Evolutionary conservation across 305 asterid species (phyloP).

Genomic region (Withania somnifera): DNA sequence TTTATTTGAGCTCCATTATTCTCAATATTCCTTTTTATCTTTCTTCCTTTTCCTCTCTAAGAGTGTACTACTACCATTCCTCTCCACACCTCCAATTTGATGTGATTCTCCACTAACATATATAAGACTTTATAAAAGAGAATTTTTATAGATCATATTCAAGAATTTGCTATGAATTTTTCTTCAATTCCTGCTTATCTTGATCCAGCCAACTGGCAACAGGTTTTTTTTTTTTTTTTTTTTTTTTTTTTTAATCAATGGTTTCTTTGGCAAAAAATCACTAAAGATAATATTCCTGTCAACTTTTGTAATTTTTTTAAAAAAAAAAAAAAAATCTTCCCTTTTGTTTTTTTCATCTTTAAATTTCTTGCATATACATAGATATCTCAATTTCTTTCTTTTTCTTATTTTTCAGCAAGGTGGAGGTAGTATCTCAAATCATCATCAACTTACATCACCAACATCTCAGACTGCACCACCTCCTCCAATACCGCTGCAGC

Average conservation of each 20-base stretch:
- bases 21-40: slow-evolving; percentile 35
- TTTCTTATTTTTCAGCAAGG: slow-evolving; percentile 20
- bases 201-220: slow-evolving; percentile 99
- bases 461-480: slow-evolving; percentile 16
- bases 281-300: slow-evolving; percentile 49
- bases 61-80: too few species aligned
- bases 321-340: slow-evolving; percentile 4
- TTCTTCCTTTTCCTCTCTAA: slow-evolving; percentile 4
- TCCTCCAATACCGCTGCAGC: slow-evolving; percentile 23
- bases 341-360: slow-evolving; percentile 9
- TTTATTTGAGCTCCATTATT: slow-evolving; percentile 78
- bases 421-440: slow-evolving; percentile 39
- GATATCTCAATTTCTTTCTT: slow-evolving; percentile 11
- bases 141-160: slow-evolving; percentile 39
- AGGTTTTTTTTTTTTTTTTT: slow-evolving; percentile 31
- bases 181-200: slow-evolving; percentile 87
- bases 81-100: slow-evolving; percentile 35
- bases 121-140: slow-evolving; percentile 82
- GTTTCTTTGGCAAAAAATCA: slow-evolving; percentile 38
- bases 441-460: slow-evolving; percentile 11
- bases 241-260: slow-evolving; percentile 7
- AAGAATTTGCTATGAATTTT: slow-evolving; percentile 54
- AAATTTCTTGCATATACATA: slow-evolving; percentile 35
- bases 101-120: slow-evolving; percentile 91
- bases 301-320: slow-evolving; percentile 9